Percentiles rank a stretch among this genome's conserved stretches.
Conservation (phyloP, 768 basidiomycete species). For the Podaxis pistillaris region DNA sequence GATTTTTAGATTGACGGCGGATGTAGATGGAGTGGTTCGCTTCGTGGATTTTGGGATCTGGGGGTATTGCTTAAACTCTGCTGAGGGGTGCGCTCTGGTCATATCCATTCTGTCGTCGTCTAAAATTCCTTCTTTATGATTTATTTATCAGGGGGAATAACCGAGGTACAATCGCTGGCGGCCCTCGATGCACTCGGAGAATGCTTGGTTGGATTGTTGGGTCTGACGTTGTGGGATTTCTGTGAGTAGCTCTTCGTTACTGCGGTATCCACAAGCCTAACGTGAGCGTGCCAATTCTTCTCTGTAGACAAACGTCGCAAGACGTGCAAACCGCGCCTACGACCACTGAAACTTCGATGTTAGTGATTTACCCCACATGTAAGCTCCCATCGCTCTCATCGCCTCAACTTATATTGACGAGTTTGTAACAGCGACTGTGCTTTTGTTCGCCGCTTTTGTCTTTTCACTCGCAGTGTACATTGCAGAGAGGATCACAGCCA, state of each 20-base stretch:
- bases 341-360: background rate
- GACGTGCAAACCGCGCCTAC: background rate
- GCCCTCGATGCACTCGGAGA: background rate
- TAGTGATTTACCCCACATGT: conserved; percentile 4
- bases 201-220: conserved; percentile 4
- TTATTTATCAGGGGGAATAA: background rate
- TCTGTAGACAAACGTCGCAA: background rate
- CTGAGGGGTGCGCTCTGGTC: background rate
- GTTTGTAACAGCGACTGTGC: background rate
- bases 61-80: conserved; percentile 6
- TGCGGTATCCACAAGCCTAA: too few relatives aligned
- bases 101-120: too few relatives aligned
- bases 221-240: background rate
- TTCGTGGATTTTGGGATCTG: conserved; percentile 10
- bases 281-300: too few relatives aligned
- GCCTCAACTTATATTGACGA: background rate
- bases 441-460: background rate
- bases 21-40: background rate
- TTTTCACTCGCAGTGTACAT: background rate
- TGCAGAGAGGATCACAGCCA: background rate
- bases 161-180: background rate
- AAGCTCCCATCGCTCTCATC: background rate
- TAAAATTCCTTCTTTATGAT: too few relatives aligned
- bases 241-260: background rate
- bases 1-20: conserved; percentile 4